Conservation (phyloP, 257 asterid genomes). For the Lycium barbarum region DNA sequence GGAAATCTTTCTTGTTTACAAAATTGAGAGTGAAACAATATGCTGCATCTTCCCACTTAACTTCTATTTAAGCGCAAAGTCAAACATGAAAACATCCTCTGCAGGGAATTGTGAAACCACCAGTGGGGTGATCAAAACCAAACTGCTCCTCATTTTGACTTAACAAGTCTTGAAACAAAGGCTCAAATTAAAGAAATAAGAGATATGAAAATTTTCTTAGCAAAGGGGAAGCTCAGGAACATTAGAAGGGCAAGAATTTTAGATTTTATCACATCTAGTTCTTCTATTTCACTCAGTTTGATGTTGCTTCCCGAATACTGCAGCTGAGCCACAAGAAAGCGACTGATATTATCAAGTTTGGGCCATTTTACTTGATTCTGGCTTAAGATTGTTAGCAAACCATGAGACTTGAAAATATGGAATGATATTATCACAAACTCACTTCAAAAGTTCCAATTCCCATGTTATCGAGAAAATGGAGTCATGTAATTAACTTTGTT, state of each 20-base stretch:
- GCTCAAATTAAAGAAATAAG: neutral
- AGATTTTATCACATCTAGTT: too few species aligned
- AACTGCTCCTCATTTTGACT: conserved; percentile 69
- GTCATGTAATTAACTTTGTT: neutral
- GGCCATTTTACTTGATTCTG: too few species aligned
- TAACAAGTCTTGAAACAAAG: conserved; percentile 61
- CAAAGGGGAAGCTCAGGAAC: conserved; percentile 34
- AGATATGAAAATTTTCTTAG: neutral
- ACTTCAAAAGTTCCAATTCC: neutral
- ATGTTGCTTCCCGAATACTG: too few species aligned
- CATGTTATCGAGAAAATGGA: neutral
- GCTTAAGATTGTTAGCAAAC: neutral
- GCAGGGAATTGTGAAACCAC: conserved; percentile 58
- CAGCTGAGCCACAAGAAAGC: too few species aligned
- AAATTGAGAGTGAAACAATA: neutral
- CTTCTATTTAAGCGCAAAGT: conserved; percentile 42
- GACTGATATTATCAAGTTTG: too few species aligned
- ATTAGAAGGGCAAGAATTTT: conserved; percentile 22
- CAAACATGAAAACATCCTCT: conserved; percentile 42
- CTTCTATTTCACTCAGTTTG: too few species aligned
- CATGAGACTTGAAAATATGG: neutral
- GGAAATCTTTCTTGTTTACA: neutral
- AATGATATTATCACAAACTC: neutral
- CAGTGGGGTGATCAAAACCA: conserved; percentile 49
- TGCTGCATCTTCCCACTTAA: neutral